Conservation (phyloP, 495 filamentous ascomycete species). For the Penicillium nucicola region DNA sequence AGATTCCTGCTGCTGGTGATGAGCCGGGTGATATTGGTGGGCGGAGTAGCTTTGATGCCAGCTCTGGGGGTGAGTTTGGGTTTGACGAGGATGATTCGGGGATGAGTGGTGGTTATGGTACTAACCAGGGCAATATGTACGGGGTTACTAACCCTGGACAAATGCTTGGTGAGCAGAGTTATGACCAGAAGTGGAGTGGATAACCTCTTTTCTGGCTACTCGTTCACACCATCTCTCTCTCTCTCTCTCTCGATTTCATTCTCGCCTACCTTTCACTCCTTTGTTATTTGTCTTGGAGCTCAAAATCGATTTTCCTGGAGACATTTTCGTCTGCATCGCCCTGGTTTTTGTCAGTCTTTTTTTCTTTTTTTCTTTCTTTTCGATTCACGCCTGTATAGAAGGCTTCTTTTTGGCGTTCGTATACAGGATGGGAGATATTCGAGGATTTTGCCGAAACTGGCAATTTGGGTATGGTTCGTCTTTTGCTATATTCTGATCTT, state of each 20-base stretch:
- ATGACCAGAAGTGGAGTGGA: conserved; percentile 35
- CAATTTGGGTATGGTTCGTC: conserved; percentile 2
- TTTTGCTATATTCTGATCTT: background rate
- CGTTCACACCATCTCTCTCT: background rate
- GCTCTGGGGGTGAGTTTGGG: conserved; percentile 59
- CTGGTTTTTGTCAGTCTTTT: background rate
- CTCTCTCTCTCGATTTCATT: background rate
- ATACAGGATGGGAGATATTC: conserved; percentile 22
- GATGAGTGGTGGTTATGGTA: conserved; percentile 33
- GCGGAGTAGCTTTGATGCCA: conserved; percentile 85
- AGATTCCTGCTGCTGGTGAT: conserved; percentile 45
- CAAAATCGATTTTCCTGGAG: conserved; percentile 7
- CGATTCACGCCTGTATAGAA: conserved; percentile 14
- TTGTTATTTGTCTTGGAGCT: conserved; percentile 5
- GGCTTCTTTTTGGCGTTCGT: conserved; percentile 30
- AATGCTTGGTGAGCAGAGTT: conserved; percentile 34
- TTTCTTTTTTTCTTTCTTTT: conserved; percentile 4
- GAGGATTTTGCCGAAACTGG: conserved; percentile 8
- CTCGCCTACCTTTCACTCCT: background rate
- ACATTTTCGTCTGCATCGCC: conserved; percentile 1
- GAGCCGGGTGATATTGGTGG: conserved; percentile 75
- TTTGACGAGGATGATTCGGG: conserved; percentile 51
- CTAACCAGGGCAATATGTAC: conserved; percentile 34
- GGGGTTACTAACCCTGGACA: conserved; percentile 25
- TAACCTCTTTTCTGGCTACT: conserved; percentile 9